A percentile compares a stretch with the other conserved stretches of the same genome.
These are phyloP conservation scores for Nicotiana noctiflora DNA, from an alignment of 257 asterid species.

Conservation along the genomic window DNA sequence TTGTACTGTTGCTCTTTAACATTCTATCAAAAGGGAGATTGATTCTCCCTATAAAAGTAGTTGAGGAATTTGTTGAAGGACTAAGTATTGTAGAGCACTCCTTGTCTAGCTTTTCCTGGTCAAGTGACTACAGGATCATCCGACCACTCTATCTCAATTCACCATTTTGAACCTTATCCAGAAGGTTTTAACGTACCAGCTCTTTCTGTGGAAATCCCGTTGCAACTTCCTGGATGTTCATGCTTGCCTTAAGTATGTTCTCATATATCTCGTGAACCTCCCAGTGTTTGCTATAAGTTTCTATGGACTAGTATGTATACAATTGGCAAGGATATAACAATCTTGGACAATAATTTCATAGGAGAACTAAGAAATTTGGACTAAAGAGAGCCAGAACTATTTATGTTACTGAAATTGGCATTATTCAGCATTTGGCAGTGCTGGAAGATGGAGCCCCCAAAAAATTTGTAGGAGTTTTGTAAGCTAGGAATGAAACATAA, in stretches of 20 bases:
- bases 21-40: not conserved
- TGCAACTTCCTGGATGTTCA: not conserved
- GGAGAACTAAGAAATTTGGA: not conserved
- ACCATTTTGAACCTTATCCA: slow-evolving; percentile 8
- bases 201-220: not conserved
- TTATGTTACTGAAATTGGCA: not conserved
- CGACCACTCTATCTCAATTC: slow-evolving; percentile 2
- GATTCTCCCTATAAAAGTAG: not conserved
- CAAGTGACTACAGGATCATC: not conserved
- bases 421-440: slow-evolving; percentile 1
- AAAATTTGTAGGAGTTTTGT: not conserved
- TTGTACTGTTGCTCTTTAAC: not conserved
- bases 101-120: not conserved
- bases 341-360: not conserved
- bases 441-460: not conserved
- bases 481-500: not conserved
- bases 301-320: not conserved
- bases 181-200: slow-evolving; percentile 12
- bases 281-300: not conserved
- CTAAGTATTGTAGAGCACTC: not conserved
- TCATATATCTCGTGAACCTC: not conserved
- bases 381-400: not conserved
- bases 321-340: not conserved
- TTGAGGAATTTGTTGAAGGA: not conserved
- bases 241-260: not conserved